Evolutionary conservation across 371 early-diverging fungal genomes (phyloP), one percentile per base, ranked within the genome.

Genomic region (Mortierella sp.): DNA sequence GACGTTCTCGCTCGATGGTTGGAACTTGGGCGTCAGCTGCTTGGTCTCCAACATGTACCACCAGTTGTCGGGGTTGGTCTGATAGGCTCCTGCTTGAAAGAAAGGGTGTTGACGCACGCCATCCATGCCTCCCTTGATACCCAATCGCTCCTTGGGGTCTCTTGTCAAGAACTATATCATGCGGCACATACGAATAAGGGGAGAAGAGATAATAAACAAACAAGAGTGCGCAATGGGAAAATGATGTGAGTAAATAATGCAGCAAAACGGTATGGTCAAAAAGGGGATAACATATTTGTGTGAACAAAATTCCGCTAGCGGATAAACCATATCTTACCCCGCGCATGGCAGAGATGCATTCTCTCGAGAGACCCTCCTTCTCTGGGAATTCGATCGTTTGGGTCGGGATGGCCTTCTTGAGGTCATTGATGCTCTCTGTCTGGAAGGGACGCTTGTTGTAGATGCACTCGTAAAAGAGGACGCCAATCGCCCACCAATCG

Each of bases 401-500:
- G 53, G 88, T 85, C 55, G 89, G 82, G 44, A 92, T 89, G 1
- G 91, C 90, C 67, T 88, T 88, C 45, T 88, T 89, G 26, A 92
- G 71, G 45, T 90, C 90, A 11, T 86, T 87, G 34, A 86, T 85
- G 50, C 85, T 89, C 4, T 88, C 88, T 39, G 87, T 87, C 50
- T 91, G 92, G 75, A 92, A 92, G 2, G 93, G 93, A 43, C 90
- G 87, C 88, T 90, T 85, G 76, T 64, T 66, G 77, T 92, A 92
- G 19, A 92, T 87, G 52, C 89, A 88, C 74, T 94, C 94, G 74
- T 92, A 97, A 29, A 97, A 80, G 9, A 94, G 86, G 16, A 97
- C 92, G 0, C 97, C 99, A n/a, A 97, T 73, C 13, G 94, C 90
- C 99, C 99, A 99, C 94, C 97, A 96, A 85, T 99, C 96, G 19